Base-by-base conservation (phyloP, 345 rosid genomes). In the Salix purpurea region DNA sequence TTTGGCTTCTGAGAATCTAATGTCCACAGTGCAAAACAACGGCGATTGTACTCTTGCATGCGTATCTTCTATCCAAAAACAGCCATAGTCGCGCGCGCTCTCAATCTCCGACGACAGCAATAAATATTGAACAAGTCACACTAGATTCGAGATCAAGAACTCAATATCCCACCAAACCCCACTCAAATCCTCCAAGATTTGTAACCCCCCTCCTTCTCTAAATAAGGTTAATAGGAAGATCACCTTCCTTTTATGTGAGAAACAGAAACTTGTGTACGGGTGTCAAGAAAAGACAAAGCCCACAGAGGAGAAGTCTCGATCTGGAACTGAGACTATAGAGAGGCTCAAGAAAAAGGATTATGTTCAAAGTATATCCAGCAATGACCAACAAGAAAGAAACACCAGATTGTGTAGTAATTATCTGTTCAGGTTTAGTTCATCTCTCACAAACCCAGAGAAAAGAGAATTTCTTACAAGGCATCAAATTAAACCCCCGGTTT, bases 111-210 rank as follows among this genome's bases (percentile, higher is more conserved):
- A 34, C 23, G 2, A 21, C 60, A 54, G 24, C 21, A 58, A 30
- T 69, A 24, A 76, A 28, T 46, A 78, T 10, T 60, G 60, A 24
- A 61, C 46, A 69, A 56, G 61, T 40, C 73, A 65, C 39, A 61
- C 68, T 74, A 70, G 70, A 66, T 32, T 34, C 67, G 62, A 28
- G 70, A 69, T 58, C 77, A 71, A n/a, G 15, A 77, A 39, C 54
- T 32, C 76, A 61, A 70, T 30, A 74, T 74, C 65, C 64, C 64
- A 21, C 73, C 23, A 6, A 65, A 76, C 14, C 44, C 34, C 32
- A 19, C 54, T 46, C 56, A 75, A 73, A 84, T 78, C 81, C 74
- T 7, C 23, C 10, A 19, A 72, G 82, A 84, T 76, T 71, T 77
- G 72, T 54, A 67, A 18, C 73, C 76, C n/a, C 40, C 32, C 37